These are phyloP conservation scores for Neoboletus subvelutipes DNA, from an alignment of 768 basidiomycete species.

Conservation along the genomic window DNA sequence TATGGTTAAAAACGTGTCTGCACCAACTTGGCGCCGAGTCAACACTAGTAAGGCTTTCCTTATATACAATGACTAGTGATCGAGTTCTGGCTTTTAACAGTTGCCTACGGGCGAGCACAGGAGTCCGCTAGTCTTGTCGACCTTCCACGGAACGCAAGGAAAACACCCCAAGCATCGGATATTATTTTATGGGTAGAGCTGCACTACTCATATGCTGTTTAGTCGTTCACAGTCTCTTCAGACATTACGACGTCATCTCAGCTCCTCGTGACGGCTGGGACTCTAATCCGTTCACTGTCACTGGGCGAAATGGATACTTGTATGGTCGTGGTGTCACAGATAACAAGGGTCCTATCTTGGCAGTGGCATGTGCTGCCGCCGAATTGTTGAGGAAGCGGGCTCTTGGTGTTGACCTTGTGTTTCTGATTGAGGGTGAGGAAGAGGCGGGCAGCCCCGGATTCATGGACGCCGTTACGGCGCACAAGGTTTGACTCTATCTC, in stretches of 20 bases:
- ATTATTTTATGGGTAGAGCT: conserved; percentile 81
- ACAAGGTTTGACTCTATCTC: conserved; percentile 55
- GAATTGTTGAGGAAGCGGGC: conserved; percentile 69
- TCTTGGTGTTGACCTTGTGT: conserved; percentile 83
- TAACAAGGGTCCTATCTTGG: conserved; percentile 94
- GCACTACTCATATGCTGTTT: not conserved
- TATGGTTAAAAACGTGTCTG: conserved; percentile 88
- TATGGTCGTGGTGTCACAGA: conserved; percentile 93
- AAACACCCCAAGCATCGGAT: conserved; percentile 65
- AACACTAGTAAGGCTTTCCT: conserved; percentile 51
- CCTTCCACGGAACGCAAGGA: conserved; percentile 70
- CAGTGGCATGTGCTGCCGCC: conserved; percentile 86
- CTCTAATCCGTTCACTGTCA: conserved; percentile 79
- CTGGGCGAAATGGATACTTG: conserved; percentile 83
- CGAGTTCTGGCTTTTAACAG: conserved; percentile 37
- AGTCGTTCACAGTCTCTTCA: conserved; percentile 25
- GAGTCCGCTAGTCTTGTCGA: conserved; percentile 89
- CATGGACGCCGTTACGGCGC: conserved; percentile 63
- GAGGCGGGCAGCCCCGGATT: conserved; percentile 93
- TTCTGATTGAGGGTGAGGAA: conserved; percentile 95
- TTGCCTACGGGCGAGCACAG: conserved; percentile 71
- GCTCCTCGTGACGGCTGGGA: conserved; percentile 76
- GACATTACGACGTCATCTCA: conserved; percentile 96
- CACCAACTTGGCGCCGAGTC: conserved; percentile 86
- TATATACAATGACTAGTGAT: not conserved